A percentile compares a stretch with the other conserved stretches of the same genome.
Evolutionary conservation across 23 red algal species (phyloP).

Genomic region (Pyropia yezoensis): DNA sequence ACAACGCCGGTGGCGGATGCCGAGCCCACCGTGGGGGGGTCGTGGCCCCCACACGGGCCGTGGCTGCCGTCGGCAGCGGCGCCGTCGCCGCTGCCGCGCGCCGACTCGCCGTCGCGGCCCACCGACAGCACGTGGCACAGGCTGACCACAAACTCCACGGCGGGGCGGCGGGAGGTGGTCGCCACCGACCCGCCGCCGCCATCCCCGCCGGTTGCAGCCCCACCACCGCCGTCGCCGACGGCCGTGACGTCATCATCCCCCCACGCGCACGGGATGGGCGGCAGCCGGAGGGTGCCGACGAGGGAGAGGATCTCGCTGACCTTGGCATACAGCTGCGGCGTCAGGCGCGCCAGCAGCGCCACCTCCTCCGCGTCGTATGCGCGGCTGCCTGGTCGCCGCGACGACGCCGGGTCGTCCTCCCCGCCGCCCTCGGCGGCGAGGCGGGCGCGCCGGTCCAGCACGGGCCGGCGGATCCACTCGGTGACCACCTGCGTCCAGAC

Average conservation of each 20-base stretch:
- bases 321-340: no score
- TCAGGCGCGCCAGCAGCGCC: no score
- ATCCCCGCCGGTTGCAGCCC: no score
- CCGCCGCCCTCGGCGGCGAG: constrained; percentile 5
- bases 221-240: no score
- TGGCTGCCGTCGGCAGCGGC: neutral
- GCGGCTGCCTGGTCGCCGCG: neutral
- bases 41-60: neutral
- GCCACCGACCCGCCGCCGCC: no score
- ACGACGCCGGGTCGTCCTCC: neutral
- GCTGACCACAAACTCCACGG: constrained; percentile 49
- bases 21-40: neutral
- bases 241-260: no score
- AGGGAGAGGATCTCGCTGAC: no score
- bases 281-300: no score
- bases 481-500: constrained; percentile 56
- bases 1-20: neutral
- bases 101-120: constrained; percentile 3
- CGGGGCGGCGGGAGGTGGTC: neutral
- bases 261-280: no score
- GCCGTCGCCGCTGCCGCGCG: neutral
- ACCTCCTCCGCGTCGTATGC: constrained; percentile 5
- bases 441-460: constrained; percentile 14
- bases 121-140: constrained; percentile 49
- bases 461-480: constrained; percentile 50